A percentile compares a stretch with the other conserved stretches of the same genome.
Conservation (phyloP, 169 alveolate species). For the Theileria parva region DNA sequence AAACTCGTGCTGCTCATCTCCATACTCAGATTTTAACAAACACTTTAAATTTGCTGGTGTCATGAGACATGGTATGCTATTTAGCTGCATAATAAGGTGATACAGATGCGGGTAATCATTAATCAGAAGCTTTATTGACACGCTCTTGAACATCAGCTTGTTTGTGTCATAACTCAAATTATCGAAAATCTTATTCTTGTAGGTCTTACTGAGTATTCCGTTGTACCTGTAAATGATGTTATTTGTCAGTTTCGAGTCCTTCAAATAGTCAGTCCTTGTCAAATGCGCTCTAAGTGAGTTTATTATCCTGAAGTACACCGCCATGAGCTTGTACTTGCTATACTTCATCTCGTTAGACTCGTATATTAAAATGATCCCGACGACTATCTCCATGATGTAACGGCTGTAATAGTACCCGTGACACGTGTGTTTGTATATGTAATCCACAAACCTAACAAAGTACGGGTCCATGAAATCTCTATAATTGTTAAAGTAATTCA, state of each 20-base stretch:
- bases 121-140: background rate
- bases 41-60: background rate
- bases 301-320: constrained; percentile 1
- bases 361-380: background rate
- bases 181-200: background rate
- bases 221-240: constrained; percentile 5
- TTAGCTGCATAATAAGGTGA: background rate
- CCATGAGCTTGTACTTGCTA: background rate
- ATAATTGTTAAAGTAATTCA: background rate
- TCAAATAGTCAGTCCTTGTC: background rate
- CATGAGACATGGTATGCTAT: background rate
- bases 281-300: background rate
- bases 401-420: background rate
- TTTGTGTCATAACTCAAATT: background rate
- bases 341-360: background rate
- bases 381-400: background rate
- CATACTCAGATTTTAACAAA: background rate
- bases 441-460: background rate
- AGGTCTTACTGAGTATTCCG: background rate
- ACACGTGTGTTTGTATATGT: background rate
- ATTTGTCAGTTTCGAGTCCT: background rate
- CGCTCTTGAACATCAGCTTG: background rate
- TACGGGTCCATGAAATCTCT: background rate
- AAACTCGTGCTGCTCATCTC: background rate
- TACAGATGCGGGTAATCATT: constrained; percentile 3